Percentiles rank a stretch among this genome's conserved stretches.
These are phyloP conservation scores for Inonotus obliquus DNA, from an alignment of 1,284 basidiomycete species.

Conservation along the genomic window DNA sequence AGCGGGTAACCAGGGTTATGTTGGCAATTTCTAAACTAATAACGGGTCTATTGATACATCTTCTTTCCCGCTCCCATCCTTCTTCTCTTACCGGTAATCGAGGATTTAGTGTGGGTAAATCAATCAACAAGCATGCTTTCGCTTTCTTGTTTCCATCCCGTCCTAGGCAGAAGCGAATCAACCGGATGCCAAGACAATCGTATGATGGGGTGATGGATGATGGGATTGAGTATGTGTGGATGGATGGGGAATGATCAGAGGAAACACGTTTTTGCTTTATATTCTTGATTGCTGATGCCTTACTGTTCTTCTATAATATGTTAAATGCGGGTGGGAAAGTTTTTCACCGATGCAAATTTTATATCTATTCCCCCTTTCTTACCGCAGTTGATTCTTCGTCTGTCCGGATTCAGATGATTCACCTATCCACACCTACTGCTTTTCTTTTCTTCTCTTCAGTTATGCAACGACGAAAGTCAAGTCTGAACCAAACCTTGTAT, in stretches of 20 bases:
- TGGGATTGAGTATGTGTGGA: background rate
- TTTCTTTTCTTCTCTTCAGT: too few species aligned
- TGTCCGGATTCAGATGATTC: too few species aligned
- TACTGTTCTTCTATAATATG: background rate
- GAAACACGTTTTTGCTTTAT: background rate
- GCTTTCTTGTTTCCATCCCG: background rate
- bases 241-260: background rate
- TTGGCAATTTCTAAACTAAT: conserved; percentile 34
- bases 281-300: background rate
- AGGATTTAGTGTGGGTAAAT: background rate
- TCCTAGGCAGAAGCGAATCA: background rate
- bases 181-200: background rate
- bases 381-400: too few species aligned
- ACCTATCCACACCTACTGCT: too few species aligned
- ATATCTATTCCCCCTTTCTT: conserved; percentile 6
- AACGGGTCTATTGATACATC: background rate
- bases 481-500: background rate
- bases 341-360: conserved; percentile 20
- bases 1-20: conserved; percentile 46
- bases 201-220: background rate
- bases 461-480: too few species aligned
- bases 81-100: background rate
- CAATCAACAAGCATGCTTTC: background rate
- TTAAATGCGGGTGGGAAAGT: background rate
- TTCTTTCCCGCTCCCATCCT: background rate